phyloP scores from a whole-genome alignment of 2,329 filamentous ascomycete species.

The Tolypocladium cylindrosporum region DNA sequence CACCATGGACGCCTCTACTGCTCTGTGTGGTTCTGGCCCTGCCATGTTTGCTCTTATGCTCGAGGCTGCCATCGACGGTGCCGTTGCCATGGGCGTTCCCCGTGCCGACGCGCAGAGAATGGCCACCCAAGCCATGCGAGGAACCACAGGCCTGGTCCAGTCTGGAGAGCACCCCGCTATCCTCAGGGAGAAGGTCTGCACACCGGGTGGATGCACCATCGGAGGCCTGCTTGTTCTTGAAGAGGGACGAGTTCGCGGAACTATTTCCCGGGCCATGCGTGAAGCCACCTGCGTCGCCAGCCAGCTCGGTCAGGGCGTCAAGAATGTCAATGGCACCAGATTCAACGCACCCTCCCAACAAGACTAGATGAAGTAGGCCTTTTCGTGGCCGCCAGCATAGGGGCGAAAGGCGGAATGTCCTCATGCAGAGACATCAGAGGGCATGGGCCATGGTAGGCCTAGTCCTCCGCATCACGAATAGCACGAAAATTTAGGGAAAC shows the following conservation, averaged over 20 bases:
- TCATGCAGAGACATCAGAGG: neutral
- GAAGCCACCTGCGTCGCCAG: conserved; percentile 63
- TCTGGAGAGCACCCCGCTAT: conserved; percentile 66
- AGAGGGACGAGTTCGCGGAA: conserved; percentile 59
- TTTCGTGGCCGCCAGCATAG: neutral
- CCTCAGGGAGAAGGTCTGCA: conserved; percentile 65
- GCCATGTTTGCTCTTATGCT: conserved; percentile 69
- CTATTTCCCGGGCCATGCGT: conserved; percentile 56
- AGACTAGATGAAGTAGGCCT: neutral
- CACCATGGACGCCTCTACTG: conserved; percentile 64
- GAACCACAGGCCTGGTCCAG: conserved; percentile 59
- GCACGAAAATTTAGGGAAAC: neutral
- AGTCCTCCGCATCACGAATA: neutral
- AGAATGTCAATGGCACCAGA: conserved; percentile 26
- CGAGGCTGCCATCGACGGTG: conserved; percentile 67
- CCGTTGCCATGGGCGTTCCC: conserved; percentile 68
- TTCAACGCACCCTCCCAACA: neutral
- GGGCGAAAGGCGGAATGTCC: neutral
- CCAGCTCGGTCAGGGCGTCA: conserved; percentile 38
- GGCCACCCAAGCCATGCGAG: conserved; percentile 71
- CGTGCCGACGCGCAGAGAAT: conserved; percentile 63
- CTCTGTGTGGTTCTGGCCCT: conserved; percentile 64
- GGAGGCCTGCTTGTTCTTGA: conserved; percentile 64
- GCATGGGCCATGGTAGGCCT: neutral
- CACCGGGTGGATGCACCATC: conserved; percentile 70